Base-by-base conservation (phyloP, 73 alveolate species). In the Paramecium pentaurelia region DNA sequence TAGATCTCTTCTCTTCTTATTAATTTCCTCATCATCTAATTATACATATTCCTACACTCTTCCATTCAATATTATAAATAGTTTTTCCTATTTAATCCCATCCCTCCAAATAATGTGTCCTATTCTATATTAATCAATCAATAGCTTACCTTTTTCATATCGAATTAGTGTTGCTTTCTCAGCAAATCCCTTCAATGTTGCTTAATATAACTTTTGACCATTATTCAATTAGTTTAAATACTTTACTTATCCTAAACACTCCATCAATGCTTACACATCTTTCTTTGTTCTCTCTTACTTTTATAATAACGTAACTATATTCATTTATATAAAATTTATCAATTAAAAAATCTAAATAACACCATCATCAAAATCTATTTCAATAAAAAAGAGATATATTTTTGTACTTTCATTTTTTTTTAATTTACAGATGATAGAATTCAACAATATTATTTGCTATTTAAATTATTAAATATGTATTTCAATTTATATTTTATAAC, bases 61-160 rank as follows among this genome's bases (percentile, higher is more conserved):
- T 1, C 84, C 84, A 64, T 64, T 64, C 9, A 64, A 34, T 8
- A 64, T 64, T 32, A 64, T 64, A 64, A 64, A 64, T 64, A 64
- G 28, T 64, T 64, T 64, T 14, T 64, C 84, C 14, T 64, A 34
- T 6, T 64, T 64, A 6, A 64, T 34, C 47, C 84, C 84, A 32
- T 64, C 84, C 47, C 84, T 64, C 84, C 84, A 64, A 32, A 64
- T 64, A 3, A 64, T 34, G 28, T 64, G 84, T 18, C 84, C 84
- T 64, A 64, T 64, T 64, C 84, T 64, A 28, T 54, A 64, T 64
- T 64, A 64, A 64, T 64, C 47, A 14, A 34, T 34, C 27, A 34
- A 12, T 8, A 10, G 8, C 42, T 32, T 64, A 64, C 84, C 84
- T 64, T 34, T 64, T 32, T 64, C 84, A 32, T 32, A 64, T 64